A percentile compares a stretch with the other conserved stretches of the same genome.
Conservation (phyloP, 352 stramenopile genomes). For the Globisporangium acanthophoron region DNA sequence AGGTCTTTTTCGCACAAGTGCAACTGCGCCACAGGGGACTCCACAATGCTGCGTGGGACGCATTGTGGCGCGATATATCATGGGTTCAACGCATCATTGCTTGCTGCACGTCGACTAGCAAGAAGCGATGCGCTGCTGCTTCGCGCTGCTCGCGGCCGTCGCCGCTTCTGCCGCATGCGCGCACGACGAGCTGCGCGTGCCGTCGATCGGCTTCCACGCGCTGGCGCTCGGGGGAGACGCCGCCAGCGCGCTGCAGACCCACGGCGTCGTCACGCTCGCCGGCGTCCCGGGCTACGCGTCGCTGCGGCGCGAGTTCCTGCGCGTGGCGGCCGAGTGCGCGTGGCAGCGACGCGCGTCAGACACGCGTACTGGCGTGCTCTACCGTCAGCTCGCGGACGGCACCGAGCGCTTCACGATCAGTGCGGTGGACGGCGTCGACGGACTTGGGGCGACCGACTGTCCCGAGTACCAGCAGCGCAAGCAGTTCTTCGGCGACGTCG, state of each 20-base stretch:
- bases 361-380: conserved; percentile 5
- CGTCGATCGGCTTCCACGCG: conserved; percentile 9
- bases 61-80: not conserved
- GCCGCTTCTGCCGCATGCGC: not conserved
- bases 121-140: not conserved
- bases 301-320: conserved; percentile 9
- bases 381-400: conserved; percentile 13
- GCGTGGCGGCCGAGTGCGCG: conserved; percentile 7
- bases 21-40: not conserved
- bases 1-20: not conserved
- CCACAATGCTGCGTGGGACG: not conserved
- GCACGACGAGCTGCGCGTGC: conserved; percentile 2
- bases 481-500: conserved; percentile 11
- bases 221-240: conserved; percentile 5
- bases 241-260: conserved; percentile 7
- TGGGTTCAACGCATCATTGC: not conserved
- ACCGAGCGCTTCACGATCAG: conserved; percentile 17
- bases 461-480: conserved; percentile 13
- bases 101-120: too few relatives aligned
- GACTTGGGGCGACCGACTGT: conserved; percentile 3
- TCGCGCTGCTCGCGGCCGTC: not conserved
- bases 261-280: conserved; percentile 14
- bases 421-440: conserved; percentile 10
- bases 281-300: conserved; percentile 7
- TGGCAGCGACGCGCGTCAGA: not conserved